Percentiles rank a stretch among this genome's conserved stretches.
Conservation (phyloP, 371 early-diverging fungal genomes). For the Mucor piriformis region DNA sequence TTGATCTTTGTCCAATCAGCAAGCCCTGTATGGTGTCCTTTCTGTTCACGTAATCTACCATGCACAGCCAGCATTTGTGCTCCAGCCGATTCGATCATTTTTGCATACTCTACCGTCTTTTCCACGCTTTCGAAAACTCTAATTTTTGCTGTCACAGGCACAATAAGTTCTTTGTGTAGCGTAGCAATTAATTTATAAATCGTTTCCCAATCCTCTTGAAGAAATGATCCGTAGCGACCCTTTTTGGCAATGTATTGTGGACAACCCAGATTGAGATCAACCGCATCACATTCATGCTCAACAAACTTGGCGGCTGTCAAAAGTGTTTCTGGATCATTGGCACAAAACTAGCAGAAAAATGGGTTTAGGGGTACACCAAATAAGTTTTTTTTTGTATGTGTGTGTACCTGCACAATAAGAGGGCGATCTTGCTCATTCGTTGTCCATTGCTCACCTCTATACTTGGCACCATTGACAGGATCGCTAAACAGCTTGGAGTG, state of each 20-base stretch:
- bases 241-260: slow-evolving; percentile 93
- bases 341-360: slow-evolving; percentile 78
- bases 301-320: slow-evolving; percentile 83
- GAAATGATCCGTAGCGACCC: slow-evolving; percentile 94
- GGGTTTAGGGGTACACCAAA: neutral
- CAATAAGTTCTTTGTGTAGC: slow-evolving; percentile 74
- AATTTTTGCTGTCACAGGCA: slow-evolving; percentile 97
- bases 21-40: slow-evolving; percentile 91
- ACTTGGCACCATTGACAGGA: slow-evolving; percentile 50
- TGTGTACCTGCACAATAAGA: slow-evolving; percentile 82
- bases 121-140: slow-evolving; percentile 86
- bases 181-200: slow-evolving; percentile 69
- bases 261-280: slow-evolving; percentile 97
- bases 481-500: slow-evolving; percentile 82
- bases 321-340: slow-evolving; percentile 87
- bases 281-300: slow-evolving; percentile 83
- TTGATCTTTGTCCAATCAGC: slow-evolving; percentile 96
- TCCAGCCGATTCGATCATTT: slow-evolving; percentile 92
- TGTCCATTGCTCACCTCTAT: slow-evolving; percentile 73
- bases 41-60: slow-evolving; percentile 93
- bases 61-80: slow-evolving; percentile 92
- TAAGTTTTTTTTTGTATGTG: neutral
- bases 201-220: slow-evolving; percentile 94
- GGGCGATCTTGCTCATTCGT: slow-evolving; percentile 74
- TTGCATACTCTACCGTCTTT: slow-evolving; percentile 91